A percentile compares a stretch with the other conserved stretches of the same genome.
Evolutionary conservation across 768 basidiomycete species (phyloP).

Genomic region (Rubroboletus satanas): DNA sequence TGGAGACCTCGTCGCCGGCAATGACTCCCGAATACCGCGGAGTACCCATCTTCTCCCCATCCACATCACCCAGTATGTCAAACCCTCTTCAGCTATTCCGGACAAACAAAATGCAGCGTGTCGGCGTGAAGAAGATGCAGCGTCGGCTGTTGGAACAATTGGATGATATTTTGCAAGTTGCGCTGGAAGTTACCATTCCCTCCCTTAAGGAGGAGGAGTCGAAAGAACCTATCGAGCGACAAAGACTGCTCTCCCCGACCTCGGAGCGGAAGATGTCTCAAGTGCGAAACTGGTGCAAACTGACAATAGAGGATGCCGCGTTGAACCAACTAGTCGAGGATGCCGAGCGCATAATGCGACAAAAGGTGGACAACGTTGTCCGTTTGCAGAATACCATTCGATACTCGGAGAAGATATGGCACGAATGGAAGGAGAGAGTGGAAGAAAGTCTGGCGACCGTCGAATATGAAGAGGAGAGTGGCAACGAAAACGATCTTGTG

Average conservation of each 20-base stretch:
- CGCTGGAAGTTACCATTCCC: constrained; percentile 80
- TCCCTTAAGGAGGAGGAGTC: constrained; percentile 88
- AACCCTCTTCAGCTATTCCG: constrained; percentile 79
- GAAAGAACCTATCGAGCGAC: constrained; percentile 88
- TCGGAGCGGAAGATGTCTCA: constrained; percentile 85
- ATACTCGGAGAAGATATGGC: constrained; percentile 94
- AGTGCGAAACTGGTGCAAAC: constrained; percentile 84
- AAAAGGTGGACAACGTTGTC: constrained; percentile 92
- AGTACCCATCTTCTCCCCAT: constrained; percentile 75
- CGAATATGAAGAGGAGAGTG: constrained; percentile 53
- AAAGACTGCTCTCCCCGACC: constrained; percentile 81
- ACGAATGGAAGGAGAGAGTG: constrained; percentile 93
- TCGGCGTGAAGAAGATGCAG: constrained; percentile 78
- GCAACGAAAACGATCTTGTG: constrained; percentile 41
- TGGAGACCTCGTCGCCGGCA: constrained; percentile 72
- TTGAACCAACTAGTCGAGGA: constrained; percentile 81
- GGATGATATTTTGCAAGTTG: constrained; percentile 78
- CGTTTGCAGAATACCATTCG: constrained; percentile 96
- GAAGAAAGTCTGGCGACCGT: constrained; percentile 57
- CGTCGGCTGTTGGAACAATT: constrained; percentile 80
- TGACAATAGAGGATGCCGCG: constrained; percentile 80
- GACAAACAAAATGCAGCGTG: constrained; percentile 69
- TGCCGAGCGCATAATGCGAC: constrained; percentile 82
- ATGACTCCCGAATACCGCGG: constrained; percentile 80
- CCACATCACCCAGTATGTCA: constrained; percentile 64